A percentile compares a stretch with the other conserved stretches of the same genome.
Evolutionary conservation across 176 grass and related monocot genomes (phyloP).

Genomic region (Carex littledalei): DNA sequence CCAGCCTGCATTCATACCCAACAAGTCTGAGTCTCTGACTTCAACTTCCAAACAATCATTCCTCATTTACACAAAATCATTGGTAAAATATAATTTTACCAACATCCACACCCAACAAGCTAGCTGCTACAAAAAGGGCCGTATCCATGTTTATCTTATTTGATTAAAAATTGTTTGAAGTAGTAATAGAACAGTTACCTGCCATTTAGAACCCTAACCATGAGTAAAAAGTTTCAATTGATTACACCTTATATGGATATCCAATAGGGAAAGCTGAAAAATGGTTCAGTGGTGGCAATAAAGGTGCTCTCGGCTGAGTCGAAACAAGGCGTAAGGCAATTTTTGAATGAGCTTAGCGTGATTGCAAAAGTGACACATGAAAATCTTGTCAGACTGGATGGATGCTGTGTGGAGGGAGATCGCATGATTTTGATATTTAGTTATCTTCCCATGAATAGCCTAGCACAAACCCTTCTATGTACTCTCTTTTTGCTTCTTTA

Average conservation of each 20-base stretch:
- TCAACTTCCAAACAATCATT: too few species aligned
- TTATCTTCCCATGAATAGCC: slow-evolving; percentile 83
- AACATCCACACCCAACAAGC: not conserved
- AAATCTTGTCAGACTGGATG: slow-evolving; percentile 62
- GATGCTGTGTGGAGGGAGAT: slow-evolving; percentile 66
- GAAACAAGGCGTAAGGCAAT: slow-evolving; percentile 59
- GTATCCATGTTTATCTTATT: not conserved
- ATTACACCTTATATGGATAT: not conserved
- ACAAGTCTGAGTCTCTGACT: too few species aligned
- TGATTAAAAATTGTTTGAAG: not conserved
- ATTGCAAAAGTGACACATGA: slow-evolving; percentile 67
- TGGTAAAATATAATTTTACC: too few species aligned
- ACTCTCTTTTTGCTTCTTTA: not conserved
- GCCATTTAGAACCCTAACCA: not conserved
- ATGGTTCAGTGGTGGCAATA: slow-evolving; percentile 66
- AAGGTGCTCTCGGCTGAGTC: slow-evolving; percentile 84
- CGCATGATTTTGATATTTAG: slow-evolving; percentile 76
- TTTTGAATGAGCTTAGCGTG: slow-evolving; percentile 67
- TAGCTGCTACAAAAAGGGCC: not conserved
- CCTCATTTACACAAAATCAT: too few species aligned
- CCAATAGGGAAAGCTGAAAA: slow-evolving; percentile 61
- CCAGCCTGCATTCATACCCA: too few species aligned
- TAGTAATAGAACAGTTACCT: not conserved
- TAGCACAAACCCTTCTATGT: slow-evolving; percentile 73
- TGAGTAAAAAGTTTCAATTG: not conserved